Base-by-base conservation (phyloP, 2,329 filamentous ascomycete genomes). In the Colletotrichum sansevieriae region DNA sequence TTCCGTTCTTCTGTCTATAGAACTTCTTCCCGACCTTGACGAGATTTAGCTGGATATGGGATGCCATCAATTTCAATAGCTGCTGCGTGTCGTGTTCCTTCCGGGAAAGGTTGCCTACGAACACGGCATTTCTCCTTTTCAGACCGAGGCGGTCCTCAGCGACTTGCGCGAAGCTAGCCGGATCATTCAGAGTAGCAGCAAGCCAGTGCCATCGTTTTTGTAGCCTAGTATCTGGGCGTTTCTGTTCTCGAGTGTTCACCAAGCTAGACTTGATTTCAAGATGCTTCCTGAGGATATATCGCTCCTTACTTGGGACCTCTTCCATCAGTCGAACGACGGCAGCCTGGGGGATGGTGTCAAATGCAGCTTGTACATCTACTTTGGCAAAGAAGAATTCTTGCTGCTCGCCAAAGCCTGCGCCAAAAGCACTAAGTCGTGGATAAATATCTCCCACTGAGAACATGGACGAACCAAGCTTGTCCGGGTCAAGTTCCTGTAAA, bases 301-400 rank as follows among this genome's bases (percentile, higher is more conserved):
- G 81, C 3, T 84, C 79, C 65, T 91, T 82, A 12, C 81, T 82
- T 71, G 78, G 88, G 71, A 87, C 88, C 60, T 76, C 90, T 66
- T 71, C 78, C 71, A 97, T 86, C 29, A 98, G 82, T 25, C 83
- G 77, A 39, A 98, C 76, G 18, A 98, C 83, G 1, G 89, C 88
- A 29, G 86, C 80, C 77, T 98, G 96, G 0, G 96, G 96, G 51
- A 99, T 98, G 0, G 92, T 97, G 78, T 99, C 96, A 77, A 98
- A 99, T 73, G 95, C 97, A 2, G 93, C 90, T 76, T 93, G 88
- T 20, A 99, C 95, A 75, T 99, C 96, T 12, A 97, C 84, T 77
- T 99, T 99, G 69, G 91, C 95, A 79, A 98, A 97, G 79, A 92
- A 98, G 1, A 98, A 80, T 4, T 79, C 83, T 9, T 76, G 74